A percentile compares a stretch with the other conserved stretches of the same genome.
These are phyloP conservation scores for Lepidium sativum DNA, from an alignment of 345 rosid genomes.

Conservation along the genomic window DNA sequence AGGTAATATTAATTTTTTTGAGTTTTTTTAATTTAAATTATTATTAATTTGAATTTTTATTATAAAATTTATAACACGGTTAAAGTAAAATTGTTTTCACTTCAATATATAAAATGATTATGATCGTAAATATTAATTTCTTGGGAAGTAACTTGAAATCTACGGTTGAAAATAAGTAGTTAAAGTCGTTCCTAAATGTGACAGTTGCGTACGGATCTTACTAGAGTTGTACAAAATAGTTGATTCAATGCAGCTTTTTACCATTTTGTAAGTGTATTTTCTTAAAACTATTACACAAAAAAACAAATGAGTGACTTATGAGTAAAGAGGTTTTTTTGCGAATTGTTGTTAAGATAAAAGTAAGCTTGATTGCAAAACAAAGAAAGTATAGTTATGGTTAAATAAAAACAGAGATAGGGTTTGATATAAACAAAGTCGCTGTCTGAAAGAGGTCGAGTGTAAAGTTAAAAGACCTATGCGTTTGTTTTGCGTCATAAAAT, in stretches of 20 bases:
- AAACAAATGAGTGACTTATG: too few species aligned
- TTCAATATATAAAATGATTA: too few species aligned
- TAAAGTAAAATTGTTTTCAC: too few species aligned
- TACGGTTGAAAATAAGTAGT: background rate
- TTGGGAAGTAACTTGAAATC: background rate
- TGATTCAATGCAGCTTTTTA: background rate
- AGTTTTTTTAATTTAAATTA: too few species aligned
- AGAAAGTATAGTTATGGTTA: background rate
- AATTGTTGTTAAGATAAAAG: background rate
- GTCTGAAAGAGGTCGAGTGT: slow-evolving; percentile 13
- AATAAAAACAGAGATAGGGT: background rate
- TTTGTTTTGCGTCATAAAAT: slow-evolving; percentile 25
- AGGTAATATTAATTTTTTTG: too few species aligned
- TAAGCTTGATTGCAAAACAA: too few species aligned
- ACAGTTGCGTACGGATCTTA: background rate
- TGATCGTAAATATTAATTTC: background rate
- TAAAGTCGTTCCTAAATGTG: background rate
- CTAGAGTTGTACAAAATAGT: background rate
- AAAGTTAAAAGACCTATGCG: slow-evolving; percentile 1
- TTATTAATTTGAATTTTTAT: too few species aligned
- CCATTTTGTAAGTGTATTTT: too few species aligned
- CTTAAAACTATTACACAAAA: too few species aligned
- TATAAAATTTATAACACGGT: too few species aligned
- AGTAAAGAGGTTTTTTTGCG: too few species aligned
- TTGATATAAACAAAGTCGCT: slow-evolving; percentile 15